Evolutionary conservation across 2,329 filamentous ascomycete species (phyloP).

Genomic region (Xylariaceae sp.): DNA sequence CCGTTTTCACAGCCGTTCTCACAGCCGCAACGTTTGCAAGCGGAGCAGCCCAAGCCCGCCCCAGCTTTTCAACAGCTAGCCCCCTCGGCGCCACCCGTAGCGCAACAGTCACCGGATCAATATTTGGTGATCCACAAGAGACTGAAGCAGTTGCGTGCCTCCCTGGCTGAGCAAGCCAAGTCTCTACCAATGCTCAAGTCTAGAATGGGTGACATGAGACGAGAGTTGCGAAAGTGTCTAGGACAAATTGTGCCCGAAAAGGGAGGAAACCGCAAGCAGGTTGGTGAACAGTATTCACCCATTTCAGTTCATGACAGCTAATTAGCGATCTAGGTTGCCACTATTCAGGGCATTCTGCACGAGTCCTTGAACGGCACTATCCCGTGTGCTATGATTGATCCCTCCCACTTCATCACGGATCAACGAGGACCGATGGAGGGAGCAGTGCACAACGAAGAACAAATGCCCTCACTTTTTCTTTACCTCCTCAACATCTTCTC

Average conservation of each 20-base stretch:
- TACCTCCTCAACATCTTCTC: slow-evolving; percentile 73
- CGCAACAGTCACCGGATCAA: slow-evolving; percentile 35
- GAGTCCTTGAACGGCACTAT: slow-evolving; percentile 48
- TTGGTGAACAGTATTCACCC: slow-evolving; percentile 33
- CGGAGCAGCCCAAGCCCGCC: slow-evolving; percentile 4
- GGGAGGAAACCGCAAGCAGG: slow-evolving; percentile 54
- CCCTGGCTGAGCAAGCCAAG: slow-evolving; percentile 49
- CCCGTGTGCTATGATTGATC: slow-evolving; percentile 49
- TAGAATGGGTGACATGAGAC: slow-evolving; percentile 64
- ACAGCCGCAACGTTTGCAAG: no score
- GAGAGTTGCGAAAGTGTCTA: slow-evolving; percentile 63
- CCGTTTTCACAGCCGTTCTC: no score
- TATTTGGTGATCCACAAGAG: slow-evolving; percentile 59
- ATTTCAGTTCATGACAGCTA: slow-evolving; percentile 1
- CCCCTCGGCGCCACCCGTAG: slow-evolving; percentile 9
- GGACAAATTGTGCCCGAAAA: slow-evolving; percentile 67
- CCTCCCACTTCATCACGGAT: slow-evolving; percentile 48
- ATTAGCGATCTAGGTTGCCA: slow-evolving; percentile 35
- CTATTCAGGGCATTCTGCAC: slow-evolving; percentile 49
- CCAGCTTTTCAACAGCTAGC: slow-evolving; percentile 19
- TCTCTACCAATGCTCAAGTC: slow-evolving; percentile 55
- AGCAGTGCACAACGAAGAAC: slow-evolving; percentile 45
- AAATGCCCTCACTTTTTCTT: slow-evolving; percentile 60
- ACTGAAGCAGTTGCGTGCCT: slow-evolving; percentile 53
- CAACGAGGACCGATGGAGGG: slow-evolving; percentile 44